Base-by-base conservation (phyloP, 805 yeast genomes). In the Zygotorulaspora chibaensis region DNA sequence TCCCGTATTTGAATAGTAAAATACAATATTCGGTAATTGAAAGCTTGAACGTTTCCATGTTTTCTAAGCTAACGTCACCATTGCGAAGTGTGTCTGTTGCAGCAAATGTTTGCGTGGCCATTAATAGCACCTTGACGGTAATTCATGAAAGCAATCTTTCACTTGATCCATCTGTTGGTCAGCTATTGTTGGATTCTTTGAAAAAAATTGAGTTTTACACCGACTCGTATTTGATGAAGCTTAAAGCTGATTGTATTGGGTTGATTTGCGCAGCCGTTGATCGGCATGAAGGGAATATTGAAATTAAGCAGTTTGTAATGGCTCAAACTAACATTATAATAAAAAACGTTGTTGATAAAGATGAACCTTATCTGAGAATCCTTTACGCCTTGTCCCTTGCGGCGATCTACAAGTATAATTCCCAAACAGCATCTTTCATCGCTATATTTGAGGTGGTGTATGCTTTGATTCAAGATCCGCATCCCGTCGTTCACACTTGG, bases 11-110 rank as follows among this genome's bases (percentile, higher is more conserved):
- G 53, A 79, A 90, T 7, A 66, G 79, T 3, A 86, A 87, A 50
- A 84, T 93, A 43, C 97, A 91, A 58, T 82, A 84, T 47, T 88
- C 97, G 1, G 72, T 93, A n/a, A 65, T 93, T 16, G 97, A 91
- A 57, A 86, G 82, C 43, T 65, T 93, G 50, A 75, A 89, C 52
- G 70, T 83, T 3, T 71, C 75, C 13, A 50, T 83, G 30, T 68
- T 76, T 39, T 70, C 78, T 25, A 66, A 73, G 43, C 52, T 60
- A 3, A 57, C 66, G 1, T 59, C 57, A 4, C 53, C 63, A 1
- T 57, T 68, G 7, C 65, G 74, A 30, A 60, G 63, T 13, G 61
- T 63, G 0, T 86, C 90, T 0, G 71, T 84, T 8, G 63, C 74
- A 1, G 70, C 83, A 3, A 90, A 90, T 57, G 62, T 77, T 1